A percentile compares a stretch with the other conserved stretches of the same genome.
These are phyloP conservation scores for Linnemannia hyalina DNA, from an alignment of 192 early-diverging fungal genomes.

Conservation along the genomic window DNA sequence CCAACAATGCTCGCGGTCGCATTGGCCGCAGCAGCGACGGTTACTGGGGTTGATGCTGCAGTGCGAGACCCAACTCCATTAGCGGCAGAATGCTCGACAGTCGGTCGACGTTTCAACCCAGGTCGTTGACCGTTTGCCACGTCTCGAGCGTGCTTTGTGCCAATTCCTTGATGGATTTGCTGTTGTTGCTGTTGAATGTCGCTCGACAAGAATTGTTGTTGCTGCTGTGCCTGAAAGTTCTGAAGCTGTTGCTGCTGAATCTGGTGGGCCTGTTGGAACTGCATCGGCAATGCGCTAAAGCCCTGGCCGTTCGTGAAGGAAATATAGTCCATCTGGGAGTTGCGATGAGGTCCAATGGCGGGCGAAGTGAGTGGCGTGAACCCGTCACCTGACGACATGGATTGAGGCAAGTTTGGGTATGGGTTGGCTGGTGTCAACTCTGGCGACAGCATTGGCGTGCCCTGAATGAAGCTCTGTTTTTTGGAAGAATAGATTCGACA, in stretches of 20 bases:
- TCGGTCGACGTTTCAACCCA: conserved; percentile 35
- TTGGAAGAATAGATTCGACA: neutral
- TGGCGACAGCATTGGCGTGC: conserved; percentile 77
- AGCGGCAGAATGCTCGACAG: conserved; percentile 13
- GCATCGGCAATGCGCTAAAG: conserved; percentile 27
- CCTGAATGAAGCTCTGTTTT: conserved; percentile 25
- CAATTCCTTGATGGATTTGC: conserved; percentile 1
- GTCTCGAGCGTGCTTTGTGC: conserved; percentile 26
- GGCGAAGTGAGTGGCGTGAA: conserved; percentile 79
- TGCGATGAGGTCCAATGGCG: conserved; percentile 63
- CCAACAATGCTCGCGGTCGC: neutral
- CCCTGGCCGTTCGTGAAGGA: conserved; percentile 18
- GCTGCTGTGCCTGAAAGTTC: conserved; percentile 13
- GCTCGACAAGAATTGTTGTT: conserved; percentile 32
- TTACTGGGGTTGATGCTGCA: no score
- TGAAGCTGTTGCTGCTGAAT: conserved; percentile 37
- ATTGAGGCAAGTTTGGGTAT: conserved; percentile 55
- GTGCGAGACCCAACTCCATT: neutral
- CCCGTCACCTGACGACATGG: conserved; percentile 48
- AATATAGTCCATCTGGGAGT: conserved; percentile 32
- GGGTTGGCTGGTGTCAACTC: conserved; percentile 75
- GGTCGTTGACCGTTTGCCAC: conserved; percentile 40
- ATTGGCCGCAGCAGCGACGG: neutral
- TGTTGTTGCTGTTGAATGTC: conserved; percentile 28
- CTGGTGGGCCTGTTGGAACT: conserved; percentile 47